A percentile compares a stretch with the other conserved stretches of the same genome.
phyloP scores from a whole-genome alignment of 495 filamentous ascomycete genomes.

The Penicillium manginii region DNA sequence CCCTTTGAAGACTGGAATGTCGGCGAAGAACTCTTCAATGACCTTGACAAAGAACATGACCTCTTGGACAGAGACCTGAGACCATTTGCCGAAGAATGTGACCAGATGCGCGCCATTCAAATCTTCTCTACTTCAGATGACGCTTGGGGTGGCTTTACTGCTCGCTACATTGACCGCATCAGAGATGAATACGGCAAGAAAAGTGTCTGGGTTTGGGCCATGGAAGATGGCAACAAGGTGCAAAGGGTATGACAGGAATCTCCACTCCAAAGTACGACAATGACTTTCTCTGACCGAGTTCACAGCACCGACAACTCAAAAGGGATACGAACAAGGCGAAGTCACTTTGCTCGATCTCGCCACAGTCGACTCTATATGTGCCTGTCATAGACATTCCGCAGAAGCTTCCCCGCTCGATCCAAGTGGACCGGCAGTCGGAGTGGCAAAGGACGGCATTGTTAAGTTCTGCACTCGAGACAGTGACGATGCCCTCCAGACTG shows the following conservation, averaged over 20 bases:
- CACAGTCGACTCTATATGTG: conserved; percentile 75
- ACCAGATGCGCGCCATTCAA: conserved; percentile 87
- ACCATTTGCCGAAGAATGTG: conserved; percentile 88
- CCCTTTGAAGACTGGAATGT: conserved; percentile 82
- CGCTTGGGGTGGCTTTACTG: conserved; percentile 90
- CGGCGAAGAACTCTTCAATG: conserved; percentile 82
- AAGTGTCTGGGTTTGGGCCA: conserved; percentile 82
- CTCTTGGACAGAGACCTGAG: conserved; percentile 86
- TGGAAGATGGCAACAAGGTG: conserved; percentile 64
- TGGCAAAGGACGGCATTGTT: conserved; percentile 87
- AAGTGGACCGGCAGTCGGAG: conserved; percentile 64
- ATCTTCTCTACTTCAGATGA: conserved; percentile 79
- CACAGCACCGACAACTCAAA: conserved; percentile 47
- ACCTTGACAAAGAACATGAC: conserved; percentile 83
- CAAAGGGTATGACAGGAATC: conserved; percentile 53
- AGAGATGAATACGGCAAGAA: conserved; percentile 91
- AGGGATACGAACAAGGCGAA: conserved; percentile 70
- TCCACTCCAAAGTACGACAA: background rate
- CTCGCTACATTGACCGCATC: conserved; percentile 76
- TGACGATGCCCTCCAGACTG: conserved; percentile 76
- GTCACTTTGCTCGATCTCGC: conserved; percentile 66
- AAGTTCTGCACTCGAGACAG: conserved; percentile 76
- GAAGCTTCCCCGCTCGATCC: conserved; percentile 60
- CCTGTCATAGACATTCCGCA: conserved; percentile 69
- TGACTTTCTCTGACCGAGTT: background rate